Evolutionary conservation across 2,329 filamentous ascomycete genomes (phyloP).

Genomic region (Alternaria viburni): DNA sequence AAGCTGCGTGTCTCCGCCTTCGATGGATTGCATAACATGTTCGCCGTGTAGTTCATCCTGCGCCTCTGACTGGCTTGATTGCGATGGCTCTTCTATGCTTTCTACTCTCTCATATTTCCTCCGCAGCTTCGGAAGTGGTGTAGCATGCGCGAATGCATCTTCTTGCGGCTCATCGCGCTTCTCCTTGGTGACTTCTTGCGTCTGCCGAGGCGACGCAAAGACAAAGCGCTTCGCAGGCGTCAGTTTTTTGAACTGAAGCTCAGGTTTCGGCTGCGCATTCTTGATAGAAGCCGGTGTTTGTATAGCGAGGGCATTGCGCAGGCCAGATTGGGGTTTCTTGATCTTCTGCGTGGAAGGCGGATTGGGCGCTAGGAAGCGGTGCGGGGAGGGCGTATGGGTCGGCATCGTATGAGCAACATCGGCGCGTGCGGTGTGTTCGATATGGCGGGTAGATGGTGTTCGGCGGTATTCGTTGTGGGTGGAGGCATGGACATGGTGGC

Average conservation of each 20-base stretch:
- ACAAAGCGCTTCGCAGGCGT: conserved; percentile 46
- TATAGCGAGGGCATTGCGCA: conserved; percentile 28
- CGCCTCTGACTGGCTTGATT: conserved; percentile 24
- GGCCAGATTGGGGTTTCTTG: conserved; percentile 30
- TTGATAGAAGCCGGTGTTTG: conserved; percentile 12
- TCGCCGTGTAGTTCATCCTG: conserved; percentile 4
- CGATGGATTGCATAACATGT: conserved; percentile 18
- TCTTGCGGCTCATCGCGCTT: neutral
- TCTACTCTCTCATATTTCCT: conserved; percentile 36
- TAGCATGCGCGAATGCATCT: conserved; percentile 6
- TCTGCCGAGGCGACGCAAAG: conserved; percentile 21
- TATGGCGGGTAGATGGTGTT: neutral
- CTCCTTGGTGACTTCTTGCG: conserved; percentile 3
- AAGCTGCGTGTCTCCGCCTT: conserved; percentile 11
- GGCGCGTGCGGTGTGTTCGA: neutral
- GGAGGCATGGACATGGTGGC: conserved; percentile 7
- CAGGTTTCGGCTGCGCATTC: neutral
- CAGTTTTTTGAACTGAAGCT: conserved; percentile 20
- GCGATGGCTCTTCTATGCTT: conserved; percentile 42
- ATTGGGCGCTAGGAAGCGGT: conserved; percentile 41
- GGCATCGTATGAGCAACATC: conserved; percentile 29
- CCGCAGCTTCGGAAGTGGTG: conserved; percentile 23
- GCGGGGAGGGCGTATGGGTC: conserved; percentile 39
- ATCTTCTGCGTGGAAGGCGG: conserved; percentile 22
- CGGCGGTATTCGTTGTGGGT: neutral